These are phyloP conservation scores for Fusarium solani-melongenae DNA, from an alignment of 2,329 filamentous ascomycete genomes.

Conservation along the genomic window DNA sequence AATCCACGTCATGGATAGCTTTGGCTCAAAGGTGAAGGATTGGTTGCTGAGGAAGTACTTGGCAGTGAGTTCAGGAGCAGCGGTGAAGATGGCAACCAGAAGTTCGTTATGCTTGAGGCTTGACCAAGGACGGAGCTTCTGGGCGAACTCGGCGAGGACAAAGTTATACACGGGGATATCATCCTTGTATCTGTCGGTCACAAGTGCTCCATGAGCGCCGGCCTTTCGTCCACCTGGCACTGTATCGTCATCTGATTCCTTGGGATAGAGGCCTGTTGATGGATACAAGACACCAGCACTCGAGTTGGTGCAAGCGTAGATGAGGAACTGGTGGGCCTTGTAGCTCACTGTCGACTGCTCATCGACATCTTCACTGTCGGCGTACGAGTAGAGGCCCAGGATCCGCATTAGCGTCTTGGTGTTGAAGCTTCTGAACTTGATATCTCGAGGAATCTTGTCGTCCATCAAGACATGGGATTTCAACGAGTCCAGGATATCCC, in stretches of 20 bases:
- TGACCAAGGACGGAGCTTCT: constrained; percentile 84
- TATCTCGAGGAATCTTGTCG: constrained; percentile 74
- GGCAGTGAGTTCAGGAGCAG: constrained; percentile 86
- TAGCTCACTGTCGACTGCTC: constrained; percentile 67
- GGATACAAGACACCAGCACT: constrained; percentile 79
- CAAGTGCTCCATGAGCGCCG: constrained; percentile 75
- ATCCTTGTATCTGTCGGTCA: constrained; percentile 74
- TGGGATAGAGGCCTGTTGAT: constrained; percentile 87
- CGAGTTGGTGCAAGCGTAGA: constrained; percentile 78
- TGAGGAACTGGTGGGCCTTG: constrained; percentile 79
- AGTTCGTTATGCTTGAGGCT: constrained; percentile 85
- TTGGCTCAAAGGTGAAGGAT: constrained; percentile 88
- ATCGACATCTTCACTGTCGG: constrained; percentile 56
- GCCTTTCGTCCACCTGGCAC: constrained; percentile 47
- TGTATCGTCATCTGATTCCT: constrained; percentile 67
- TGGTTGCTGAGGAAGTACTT: constrained; percentile 87
- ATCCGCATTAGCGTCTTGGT: constrained; percentile 79
- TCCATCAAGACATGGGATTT: constrained; percentile 80
- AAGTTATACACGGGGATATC: constrained; percentile 82
- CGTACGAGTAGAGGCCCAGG: constrained; percentile 75
- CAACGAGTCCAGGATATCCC: constrained; percentile 78
- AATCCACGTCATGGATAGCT: constrained; percentile 93
- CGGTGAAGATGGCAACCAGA: constrained; percentile 80
- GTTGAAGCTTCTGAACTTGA: constrained; percentile 81
- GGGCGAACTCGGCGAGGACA: constrained; percentile 80